Evolutionary conservation across 108 stramenopile genomes (phyloP).

Genomic region (Aurantiochytrium sp.): DNA sequence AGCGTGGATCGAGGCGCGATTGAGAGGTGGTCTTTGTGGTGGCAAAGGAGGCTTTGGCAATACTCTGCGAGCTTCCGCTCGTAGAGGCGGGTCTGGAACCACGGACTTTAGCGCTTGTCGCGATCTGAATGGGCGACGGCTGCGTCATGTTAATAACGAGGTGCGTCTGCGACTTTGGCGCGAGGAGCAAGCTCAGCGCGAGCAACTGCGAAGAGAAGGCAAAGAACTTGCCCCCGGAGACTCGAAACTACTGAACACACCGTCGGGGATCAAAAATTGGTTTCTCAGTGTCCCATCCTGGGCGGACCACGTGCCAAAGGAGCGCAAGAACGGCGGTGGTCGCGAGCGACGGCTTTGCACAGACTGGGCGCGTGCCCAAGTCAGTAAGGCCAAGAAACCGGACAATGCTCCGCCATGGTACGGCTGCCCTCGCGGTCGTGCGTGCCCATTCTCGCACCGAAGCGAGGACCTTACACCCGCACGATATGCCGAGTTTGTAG

Average conservation of each 20-base stretch:
- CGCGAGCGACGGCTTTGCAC: not conserved
- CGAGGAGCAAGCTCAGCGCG: constrained; percentile 53
- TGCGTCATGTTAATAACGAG: constrained; percentile 95
- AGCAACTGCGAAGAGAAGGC: constrained; percentile 38
- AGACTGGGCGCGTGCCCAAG: not conserved
- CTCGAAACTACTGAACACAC: constrained; percentile 50
- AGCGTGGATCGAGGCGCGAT: not conserved
- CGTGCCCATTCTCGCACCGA: not conserved
- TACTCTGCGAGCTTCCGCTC: not conserved
- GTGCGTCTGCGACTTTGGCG: constrained; percentile 74
- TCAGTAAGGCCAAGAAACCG: not conserved
- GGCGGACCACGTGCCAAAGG: constrained; percentile 59
- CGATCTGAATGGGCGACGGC: constrained; percentile 85
- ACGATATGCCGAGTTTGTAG: not conserved
- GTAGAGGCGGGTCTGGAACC: constrained; percentile 36
- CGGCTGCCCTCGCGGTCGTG: not conserved
- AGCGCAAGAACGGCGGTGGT: constrained; percentile 34
- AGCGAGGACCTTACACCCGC: not conserved
- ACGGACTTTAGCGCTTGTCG: constrained; percentile 97
- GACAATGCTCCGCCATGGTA: not conserved
- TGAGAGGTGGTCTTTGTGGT: not conserved
- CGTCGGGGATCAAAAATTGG: constrained; percentile 80
- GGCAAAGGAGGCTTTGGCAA: not conserved
- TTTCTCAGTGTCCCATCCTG: constrained; percentile 79
- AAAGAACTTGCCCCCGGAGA: not conserved